Conservation (phyloP, 768 basidiomycete species). For the Suillus sp. region DNA sequence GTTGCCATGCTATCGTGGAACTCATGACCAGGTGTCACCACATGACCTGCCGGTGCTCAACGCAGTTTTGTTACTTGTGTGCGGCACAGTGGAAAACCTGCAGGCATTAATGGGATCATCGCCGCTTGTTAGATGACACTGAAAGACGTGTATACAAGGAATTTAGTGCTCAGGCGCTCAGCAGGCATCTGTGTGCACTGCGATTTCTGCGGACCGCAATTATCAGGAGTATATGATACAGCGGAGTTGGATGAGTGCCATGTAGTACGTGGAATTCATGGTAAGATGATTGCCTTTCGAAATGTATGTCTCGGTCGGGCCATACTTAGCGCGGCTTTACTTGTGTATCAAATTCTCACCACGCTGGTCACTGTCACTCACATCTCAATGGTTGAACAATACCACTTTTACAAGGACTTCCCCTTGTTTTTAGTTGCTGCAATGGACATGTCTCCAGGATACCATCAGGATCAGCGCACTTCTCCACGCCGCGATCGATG, state of each 20-base stretch:
- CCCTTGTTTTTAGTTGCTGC: constrained; percentile 49
- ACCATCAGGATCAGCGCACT: constrained; percentile 58
- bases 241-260: constrained; percentile 48
- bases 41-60: constrained; percentile 53
- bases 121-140: constrained; percentile 31
- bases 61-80: constrained; percentile 68
- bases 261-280: constrained; percentile 43
- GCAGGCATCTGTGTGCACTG: constrained; percentile 16
- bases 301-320: background rate
- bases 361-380: constrained; percentile 26
- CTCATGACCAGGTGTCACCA: constrained; percentile 60
- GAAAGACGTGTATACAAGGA: constrained; percentile 26
- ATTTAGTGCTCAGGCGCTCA: constrained; percentile 17
- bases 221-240: constrained; percentile 18
- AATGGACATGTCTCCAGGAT: constrained; percentile 51
- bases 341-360: background rate
- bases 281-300: constrained; percentile 34
- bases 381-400: constrained; percentile 79
- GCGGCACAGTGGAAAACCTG: constrained; percentile 64
- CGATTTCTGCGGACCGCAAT: constrained; percentile 20
- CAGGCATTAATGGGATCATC: constrained; percentile 64
- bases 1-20: constrained; percentile 58
- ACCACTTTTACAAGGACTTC: constrained; percentile 70
- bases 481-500: constrained; percentile 50
- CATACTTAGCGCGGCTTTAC: background rate